A percentile compares a stretch with the other conserved stretches of the same genome.
phyloP scores from a whole-genome alignment of 345 rosid genomes.

The Aurinia saxatilis region DNA sequence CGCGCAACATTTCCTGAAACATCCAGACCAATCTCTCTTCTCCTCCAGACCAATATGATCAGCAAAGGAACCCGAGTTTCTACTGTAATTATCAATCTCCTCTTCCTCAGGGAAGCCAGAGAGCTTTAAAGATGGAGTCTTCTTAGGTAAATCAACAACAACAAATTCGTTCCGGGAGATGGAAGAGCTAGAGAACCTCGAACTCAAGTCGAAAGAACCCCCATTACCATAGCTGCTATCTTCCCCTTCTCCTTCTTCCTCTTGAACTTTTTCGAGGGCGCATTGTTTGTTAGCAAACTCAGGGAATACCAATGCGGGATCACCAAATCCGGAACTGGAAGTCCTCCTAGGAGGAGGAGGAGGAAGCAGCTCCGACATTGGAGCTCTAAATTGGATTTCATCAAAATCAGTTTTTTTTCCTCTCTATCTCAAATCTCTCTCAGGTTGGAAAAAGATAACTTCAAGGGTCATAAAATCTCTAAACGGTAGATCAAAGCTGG shows the following conservation, averaged over 20 bases:
- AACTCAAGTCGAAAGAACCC: slow-evolving; percentile 25
- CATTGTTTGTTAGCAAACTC: slow-evolving; percentile 20
- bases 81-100: not conserved
- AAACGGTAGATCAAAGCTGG: slow-evolving; percentile 24
- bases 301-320: slow-evolving; percentile 24
- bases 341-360: slow-evolving; percentile 12
- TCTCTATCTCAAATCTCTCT: slow-evolving; percentile 16
- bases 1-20: slow-evolving; percentile 21
- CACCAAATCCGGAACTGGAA: slow-evolving; percentile 17
- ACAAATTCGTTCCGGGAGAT: not conserved
- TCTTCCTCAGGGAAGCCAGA: slow-evolving; percentile 12
- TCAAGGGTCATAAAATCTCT: slow-evolving; percentile 16
- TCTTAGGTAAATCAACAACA: not conserved
- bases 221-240: slow-evolving; percentile 24
- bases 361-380: slow-evolving; percentile 30
- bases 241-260: slow-evolving; percentile 24
- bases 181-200: slow-evolving; percentile 14
- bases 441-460: slow-evolving; percentile 6
- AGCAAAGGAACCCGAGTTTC: slow-evolving; percentile 15
- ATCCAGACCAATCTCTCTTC: slow-evolving; percentile 8
- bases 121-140: slow-evolving; percentile 1
- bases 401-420: slow-evolving; percentile 14
- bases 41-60: slow-evolving; percentile 13
- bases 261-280: slow-evolving; percentile 2
- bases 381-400: slow-evolving; percentile 29